phyloP scores from a whole-genome alignment of 2,329 filamentous ascomycete species.

The Hypoxylon sp. region DNA sequence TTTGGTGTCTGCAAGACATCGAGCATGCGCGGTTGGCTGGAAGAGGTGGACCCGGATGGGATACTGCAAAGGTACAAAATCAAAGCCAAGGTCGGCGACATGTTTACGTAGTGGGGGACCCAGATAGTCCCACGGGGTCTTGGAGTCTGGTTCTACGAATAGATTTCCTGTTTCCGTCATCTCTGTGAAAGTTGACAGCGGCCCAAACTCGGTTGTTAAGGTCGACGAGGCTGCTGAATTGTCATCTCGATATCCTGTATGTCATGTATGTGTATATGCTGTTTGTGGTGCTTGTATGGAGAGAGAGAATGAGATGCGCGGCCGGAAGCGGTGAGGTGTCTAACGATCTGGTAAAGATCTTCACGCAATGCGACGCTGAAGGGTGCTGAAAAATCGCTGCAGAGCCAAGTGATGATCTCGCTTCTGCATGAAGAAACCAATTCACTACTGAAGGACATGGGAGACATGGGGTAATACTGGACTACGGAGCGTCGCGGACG shows the following conservation, averaged over 20 bases:
- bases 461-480: slow-evolving; percentile 7
- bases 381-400: slow-evolving; percentile 24
- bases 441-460: slow-evolving; percentile 22
- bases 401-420: slow-evolving; percentile 40
- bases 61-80: slow-evolving; percentile 18
- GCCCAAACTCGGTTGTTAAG: slow-evolving; percentile 32
- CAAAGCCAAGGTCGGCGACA: slow-evolving; percentile 33
- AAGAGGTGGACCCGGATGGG: slow-evolving; percentile 27
- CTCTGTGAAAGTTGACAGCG: slow-evolving; percentile 6
- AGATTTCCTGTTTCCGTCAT: slow-evolving; percentile 1
- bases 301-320: slow-evolving; percentile 11
- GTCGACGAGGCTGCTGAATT: slow-evolving; percentile 32
- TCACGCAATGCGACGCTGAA: slow-evolving; percentile 35
- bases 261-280: background rate
- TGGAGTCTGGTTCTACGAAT: slow-evolving; percentile 37
- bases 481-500: slow-evolving; percentile 18
- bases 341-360: slow-evolving; percentile 39
- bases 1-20: slow-evolving; percentile 37
- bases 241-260: slow-evolving; percentile 4
- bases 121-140: slow-evolving; percentile 12
- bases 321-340: slow-evolving; percentile 33
- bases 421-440: slow-evolving; percentile 40
- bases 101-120: slow-evolving; percentile 23
- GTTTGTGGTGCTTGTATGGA: background rate
- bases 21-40: slow-evolving; percentile 35